A percentile compares a stretch with the other conserved stretches of the same genome.
Conservation (phyloP, 2,329 filamentous ascomycete species). For the Mariannaea elegans region DNA sequence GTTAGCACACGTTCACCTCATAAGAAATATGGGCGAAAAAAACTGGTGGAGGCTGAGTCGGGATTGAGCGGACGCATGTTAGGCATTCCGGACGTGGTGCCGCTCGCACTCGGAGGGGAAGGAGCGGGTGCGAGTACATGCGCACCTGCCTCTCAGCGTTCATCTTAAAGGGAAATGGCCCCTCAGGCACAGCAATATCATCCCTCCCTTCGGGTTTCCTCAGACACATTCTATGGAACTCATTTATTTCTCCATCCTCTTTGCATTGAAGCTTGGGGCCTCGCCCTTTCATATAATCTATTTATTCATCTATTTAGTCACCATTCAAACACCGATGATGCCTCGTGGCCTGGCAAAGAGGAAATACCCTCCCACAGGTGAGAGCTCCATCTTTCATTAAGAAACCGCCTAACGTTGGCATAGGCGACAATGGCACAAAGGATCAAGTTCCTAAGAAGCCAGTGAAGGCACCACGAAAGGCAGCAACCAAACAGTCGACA, state of each 20-base stretch:
- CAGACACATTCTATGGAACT: neutral
- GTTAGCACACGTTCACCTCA: no score
- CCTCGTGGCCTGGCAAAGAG: constrained; percentile 40
- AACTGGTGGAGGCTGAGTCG: neutral
- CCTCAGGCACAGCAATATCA: neutral
- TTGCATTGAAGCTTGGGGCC: neutral
- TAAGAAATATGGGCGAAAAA: neutral
- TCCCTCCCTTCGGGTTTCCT: neutral
- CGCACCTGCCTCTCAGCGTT: neutral
- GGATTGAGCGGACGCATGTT: neutral
- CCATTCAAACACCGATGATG: constrained; percentile 30
- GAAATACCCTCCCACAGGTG: constrained; percentile 35
- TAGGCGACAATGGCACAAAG: constrained; percentile 26
- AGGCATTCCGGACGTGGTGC: neutral
- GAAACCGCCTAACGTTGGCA: neutral
- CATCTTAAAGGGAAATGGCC: neutral
- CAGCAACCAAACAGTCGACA: neutral
- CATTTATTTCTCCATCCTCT: neutral
- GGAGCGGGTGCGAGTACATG: constrained; percentile 6
- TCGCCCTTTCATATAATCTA: neutral
- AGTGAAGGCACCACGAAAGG: constrained; percentile 20
- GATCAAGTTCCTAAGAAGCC: constrained; percentile 27
- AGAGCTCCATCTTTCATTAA: neutral
- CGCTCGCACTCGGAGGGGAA: constrained; percentile 17
- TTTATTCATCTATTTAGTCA: neutral